phyloP scores from a whole-genome alignment of 441 rosid species.

The Corymbia calophylla region DNA sequence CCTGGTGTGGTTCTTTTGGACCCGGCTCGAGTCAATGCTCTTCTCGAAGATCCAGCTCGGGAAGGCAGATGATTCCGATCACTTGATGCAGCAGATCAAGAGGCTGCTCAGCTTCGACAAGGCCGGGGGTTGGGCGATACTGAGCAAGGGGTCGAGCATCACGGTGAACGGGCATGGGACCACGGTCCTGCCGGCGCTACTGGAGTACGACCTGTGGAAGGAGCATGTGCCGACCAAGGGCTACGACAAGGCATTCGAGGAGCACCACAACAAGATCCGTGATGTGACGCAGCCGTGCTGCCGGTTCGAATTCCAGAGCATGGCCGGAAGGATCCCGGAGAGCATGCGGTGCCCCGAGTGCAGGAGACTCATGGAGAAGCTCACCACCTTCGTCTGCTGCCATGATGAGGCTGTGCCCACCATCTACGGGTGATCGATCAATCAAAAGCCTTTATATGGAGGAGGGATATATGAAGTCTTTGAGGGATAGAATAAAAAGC shows the following conservation, averaged over 20 bases:
- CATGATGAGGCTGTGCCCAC: slow-evolving; percentile 14
- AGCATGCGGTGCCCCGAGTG: slow-evolving; percentile 56
- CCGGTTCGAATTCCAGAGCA: slow-evolving; percentile 41
- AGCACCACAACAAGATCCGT: slow-evolving; percentile 33
- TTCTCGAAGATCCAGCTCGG: slow-evolving; percentile 45
- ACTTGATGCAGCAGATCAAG: slow-evolving; percentile 46
- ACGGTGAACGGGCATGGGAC: slow-evolving; percentile 41
- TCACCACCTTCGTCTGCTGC: slow-evolving; percentile 55
- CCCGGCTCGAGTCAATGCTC: slow-evolving; percentile 70
- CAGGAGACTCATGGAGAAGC: slow-evolving; percentile 50
- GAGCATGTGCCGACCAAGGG: slow-evolving; percentile 31
- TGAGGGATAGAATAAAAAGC: neutral
- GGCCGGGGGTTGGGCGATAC: slow-evolving; percentile 63
- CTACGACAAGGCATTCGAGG: slow-evolving; percentile 36
- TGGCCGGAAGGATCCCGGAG: slow-evolving; percentile 42
- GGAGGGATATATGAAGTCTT: neutral
- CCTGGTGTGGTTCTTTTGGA: slow-evolving; percentile 68
- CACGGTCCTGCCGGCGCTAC: slow-evolving; percentile 25
- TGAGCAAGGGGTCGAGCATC: slow-evolving; percentile 35
- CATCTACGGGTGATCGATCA: neutral
- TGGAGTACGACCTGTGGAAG: slow-evolving; percentile 35
- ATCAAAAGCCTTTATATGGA: neutral
- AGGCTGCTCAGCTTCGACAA: slow-evolving; percentile 52
- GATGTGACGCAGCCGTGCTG: slow-evolving; percentile 50
- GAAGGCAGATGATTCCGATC: slow-evolving; percentile 26